A percentile compares a stretch with the other conserved stretches of the same genome.
Conservation (phyloP, 2,329 filamentous ascomycete species). For the Xylaria sp. region DNA sequence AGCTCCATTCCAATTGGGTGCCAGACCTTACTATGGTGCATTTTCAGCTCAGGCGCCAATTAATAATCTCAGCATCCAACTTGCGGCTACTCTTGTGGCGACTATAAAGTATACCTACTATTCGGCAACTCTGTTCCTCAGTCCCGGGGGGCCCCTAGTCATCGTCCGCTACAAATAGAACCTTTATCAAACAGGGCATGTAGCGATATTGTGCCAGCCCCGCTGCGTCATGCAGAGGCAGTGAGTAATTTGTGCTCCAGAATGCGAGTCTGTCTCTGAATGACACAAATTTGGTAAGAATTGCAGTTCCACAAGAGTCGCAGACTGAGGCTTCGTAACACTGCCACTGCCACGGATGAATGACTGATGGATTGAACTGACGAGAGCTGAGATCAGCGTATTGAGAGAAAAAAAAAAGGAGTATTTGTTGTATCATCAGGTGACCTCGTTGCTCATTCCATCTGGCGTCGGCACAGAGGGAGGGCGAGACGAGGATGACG, state of each 20-base stretch:
- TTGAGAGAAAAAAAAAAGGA: not conserved
- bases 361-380: not conserved
- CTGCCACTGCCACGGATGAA: constrained; percentile 3
- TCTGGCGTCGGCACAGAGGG: constrained; percentile 13
- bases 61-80: constrained; percentile 2
- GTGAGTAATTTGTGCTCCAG: not conserved
- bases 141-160: constrained; percentile 1
- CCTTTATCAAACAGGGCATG: constrained; percentile 21
- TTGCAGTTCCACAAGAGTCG: constrained; percentile 17
- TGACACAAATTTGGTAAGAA: constrained; percentile 13
- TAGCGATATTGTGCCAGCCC: constrained; percentile 30
- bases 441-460: constrained; percentile 3
- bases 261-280: constrained; percentile 4
- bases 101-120: too few relatives aligned
- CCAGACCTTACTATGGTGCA: not conserved
- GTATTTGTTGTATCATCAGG: not conserved
- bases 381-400: constrained; percentile 30
- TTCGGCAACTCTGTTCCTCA: constrained; percentile 10
- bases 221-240: constrained; percentile 16
- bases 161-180: constrained; percentile 7
- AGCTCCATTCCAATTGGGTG: not conserved
- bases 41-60: constrained; percentile 7
- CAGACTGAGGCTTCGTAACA: constrained; percentile 7
- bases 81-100: not conserved
- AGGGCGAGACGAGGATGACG: constrained; percentile 18